Evolutionary conservation across 257 asterid genomes (phyloP).

Genomic region (Paulownia fortunei): DNA sequence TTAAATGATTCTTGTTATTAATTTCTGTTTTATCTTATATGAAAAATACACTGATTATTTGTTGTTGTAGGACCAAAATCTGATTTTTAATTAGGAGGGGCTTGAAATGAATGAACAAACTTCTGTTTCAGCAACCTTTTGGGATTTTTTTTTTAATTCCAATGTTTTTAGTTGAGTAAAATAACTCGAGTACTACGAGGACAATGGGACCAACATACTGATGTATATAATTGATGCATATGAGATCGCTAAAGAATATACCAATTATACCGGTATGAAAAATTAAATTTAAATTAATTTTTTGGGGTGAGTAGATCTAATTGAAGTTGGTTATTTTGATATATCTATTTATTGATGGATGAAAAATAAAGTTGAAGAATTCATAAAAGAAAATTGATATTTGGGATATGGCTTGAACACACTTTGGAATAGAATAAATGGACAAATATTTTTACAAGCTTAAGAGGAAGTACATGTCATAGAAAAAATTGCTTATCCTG

Average conservation of each 20-base stretch:
- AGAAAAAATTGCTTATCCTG: too few relatives aligned
- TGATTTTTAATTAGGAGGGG: constrained; percentile 28
- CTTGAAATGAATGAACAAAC: constrained; percentile 18
- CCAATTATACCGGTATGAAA: background rate
- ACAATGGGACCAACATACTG: constrained; percentile 20
- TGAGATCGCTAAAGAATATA: background rate
- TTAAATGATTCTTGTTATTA: constrained; percentile 11
- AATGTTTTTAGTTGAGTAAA: constrained; percentile 12
- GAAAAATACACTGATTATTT: constrained; percentile 1
- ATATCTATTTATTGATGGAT: background rate
- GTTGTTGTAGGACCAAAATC: constrained; percentile 35
- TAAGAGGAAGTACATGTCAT: too few relatives aligned
- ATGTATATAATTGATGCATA: constrained; percentile 24
- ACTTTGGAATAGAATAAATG: background rate
- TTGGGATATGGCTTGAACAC: background rate
- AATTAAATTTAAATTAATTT: background rate
- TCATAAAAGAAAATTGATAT: background rate
- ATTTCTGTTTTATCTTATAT: background rate
- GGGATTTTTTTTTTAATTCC: background rate
- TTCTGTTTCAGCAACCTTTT: constrained; percentile 14
- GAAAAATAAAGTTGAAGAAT: background rate
- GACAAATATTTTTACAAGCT: background rate
- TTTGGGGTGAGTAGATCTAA: background rate
- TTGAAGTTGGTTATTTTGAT: background rate
- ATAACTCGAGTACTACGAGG: background rate